phyloP scores from a whole-genome alignment of 306 rosid genomes.

The Amphicarpaea edgeworthii region DNA sequence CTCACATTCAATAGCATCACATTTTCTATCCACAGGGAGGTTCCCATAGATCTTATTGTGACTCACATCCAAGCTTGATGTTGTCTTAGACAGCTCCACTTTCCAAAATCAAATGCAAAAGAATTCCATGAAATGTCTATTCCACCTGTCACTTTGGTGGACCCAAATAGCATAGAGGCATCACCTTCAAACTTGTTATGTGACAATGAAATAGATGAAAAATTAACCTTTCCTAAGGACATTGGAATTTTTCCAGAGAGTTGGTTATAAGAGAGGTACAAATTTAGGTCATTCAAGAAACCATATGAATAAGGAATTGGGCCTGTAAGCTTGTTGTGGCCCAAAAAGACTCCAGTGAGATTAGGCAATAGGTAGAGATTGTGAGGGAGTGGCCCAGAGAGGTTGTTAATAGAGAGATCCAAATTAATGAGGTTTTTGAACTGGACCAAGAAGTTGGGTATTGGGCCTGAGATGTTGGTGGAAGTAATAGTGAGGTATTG shows the following conservation, averaged over 20 bases:
- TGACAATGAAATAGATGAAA: constrained; percentile 40
- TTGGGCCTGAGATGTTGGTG: not conserved
- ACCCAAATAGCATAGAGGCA: constrained; percentile 54
- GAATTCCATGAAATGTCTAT: constrained; percentile 55
- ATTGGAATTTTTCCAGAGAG: constrained; percentile 59
- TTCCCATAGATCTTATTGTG: constrained; percentile 58
- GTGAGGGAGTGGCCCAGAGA: constrained; percentile 15
- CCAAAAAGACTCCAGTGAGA: constrained; percentile 30
- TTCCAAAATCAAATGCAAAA: constrained; percentile 50
- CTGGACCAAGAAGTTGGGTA: not conserved
- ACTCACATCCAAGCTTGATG: constrained; percentile 45
- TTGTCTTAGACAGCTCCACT: constrained; percentile 40
- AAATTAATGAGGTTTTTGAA: not conserved
- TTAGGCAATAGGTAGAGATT: constrained; percentile 33
- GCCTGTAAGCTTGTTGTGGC: constrained; percentile 53
- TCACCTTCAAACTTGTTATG: constrained; percentile 65
- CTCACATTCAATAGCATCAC: constrained; percentile 54
- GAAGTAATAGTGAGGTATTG: not conserved
- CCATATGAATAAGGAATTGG: constrained; percentile 54
- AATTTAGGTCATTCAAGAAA: constrained; percentile 21
- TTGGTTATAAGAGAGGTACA: constrained; percentile 54
- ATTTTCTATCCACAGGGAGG: constrained; percentile 45
- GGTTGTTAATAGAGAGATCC: not conserved
- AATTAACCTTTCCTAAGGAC: constrained; percentile 38
- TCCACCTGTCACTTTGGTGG: constrained; percentile 9